Base-by-base conservation (phyloP, 345 rosid species). In the Nasturtium officinale region DNA sequence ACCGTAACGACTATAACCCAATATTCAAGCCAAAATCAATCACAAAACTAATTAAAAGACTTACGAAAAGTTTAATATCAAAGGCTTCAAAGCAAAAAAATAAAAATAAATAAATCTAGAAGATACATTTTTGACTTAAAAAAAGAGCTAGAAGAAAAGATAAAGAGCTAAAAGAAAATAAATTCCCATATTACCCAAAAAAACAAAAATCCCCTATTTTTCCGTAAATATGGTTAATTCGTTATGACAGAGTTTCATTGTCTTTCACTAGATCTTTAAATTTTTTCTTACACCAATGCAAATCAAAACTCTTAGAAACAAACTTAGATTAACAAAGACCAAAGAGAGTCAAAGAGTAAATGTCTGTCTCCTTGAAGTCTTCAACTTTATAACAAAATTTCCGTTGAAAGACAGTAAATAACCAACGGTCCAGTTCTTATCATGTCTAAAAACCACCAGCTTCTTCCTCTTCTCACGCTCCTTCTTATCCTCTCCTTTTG, bases 401-500 rank as follows among this genome's bases (percentile, higher is more conserved):
- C 61, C 35, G 70, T 69, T 70, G 48, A 67, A 59, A 9, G 50
- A 40, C 67, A 29, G 68, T 23, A 61, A 68, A 76, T 25, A 69
- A 70, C 9, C 71, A 76, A 76, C 80, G 71, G 76, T 56, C 45
- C 3, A 63, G 32, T 35, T 70, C 61, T 38, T 9, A 63, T 63
- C 55, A 69, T 63, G 80, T 64, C 76, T 76, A 62, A 69, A 63
- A 69, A 54, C 76, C 47, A 76, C 60, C 28, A 76, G 54, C 29
- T 70, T 29, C 21, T 55, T 57, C 80, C 76, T 56, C 23, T 37
- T 70, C 71, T 63, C 25, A 56, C 80, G 75, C 80, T 46, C 23
- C 58, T 4, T 76, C 69, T 15, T 35, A 16, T 33, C 61, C 52
- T 69, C 67, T 76, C 61, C 54, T 76, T 76, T 76, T 54, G 62